Evolutionary conservation across 768 basidiomycete genomes (phyloP), one percentile per base, ranked within the genome.

Genomic region (Pholiota conissans): DNA sequence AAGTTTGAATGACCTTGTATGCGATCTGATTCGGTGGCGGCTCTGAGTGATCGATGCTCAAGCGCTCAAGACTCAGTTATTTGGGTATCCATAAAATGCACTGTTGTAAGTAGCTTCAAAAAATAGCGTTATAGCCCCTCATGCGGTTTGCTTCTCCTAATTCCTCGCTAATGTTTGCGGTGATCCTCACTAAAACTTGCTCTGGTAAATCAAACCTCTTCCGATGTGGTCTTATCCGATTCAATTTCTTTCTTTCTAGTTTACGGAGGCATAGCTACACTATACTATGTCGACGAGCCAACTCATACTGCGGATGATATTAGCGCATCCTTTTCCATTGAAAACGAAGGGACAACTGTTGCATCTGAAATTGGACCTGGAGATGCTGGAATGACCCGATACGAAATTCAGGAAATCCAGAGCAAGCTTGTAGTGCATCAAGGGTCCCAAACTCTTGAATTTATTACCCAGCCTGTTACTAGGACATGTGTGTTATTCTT

Each of bases 401-500:
- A 53, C 27, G 52, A 53, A 30, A 27, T 40, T 16, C 37, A 40
- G 39, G 6, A 37, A 18, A 53, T 53, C 9, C 52, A 32, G 18
- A 53, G 39, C 37, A 40, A 40, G 18, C 26, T 32, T 14, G 52
- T 40, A 22, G 20, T 45, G 3, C 22, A 53, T 45, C 18, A 26
- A 16, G n/a, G n/a, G n/a, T n/a, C n/a, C 39, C 34, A 6, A 16
- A 45, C 8, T 28, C 35, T 14, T 42, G 37, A n/a, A 45, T 53
- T 28, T 35, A 45, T 53, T 20, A 53, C 14, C 37, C 37, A 40
- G n/a, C 52, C 52, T 16, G 37, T 30, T 7, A 53, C 52, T 6
- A 24, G 14, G n/a, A 53, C 52, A n/a, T 40, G 52, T 53, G 27
- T 13, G 52, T 16, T n/a, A n/a, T n/a, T n/a, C n/a, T n/a, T n/a